phyloP scores from a whole-genome alignment of 2,329 filamentous ascomycete species.

The Ophiostoma piceae region DNA sequence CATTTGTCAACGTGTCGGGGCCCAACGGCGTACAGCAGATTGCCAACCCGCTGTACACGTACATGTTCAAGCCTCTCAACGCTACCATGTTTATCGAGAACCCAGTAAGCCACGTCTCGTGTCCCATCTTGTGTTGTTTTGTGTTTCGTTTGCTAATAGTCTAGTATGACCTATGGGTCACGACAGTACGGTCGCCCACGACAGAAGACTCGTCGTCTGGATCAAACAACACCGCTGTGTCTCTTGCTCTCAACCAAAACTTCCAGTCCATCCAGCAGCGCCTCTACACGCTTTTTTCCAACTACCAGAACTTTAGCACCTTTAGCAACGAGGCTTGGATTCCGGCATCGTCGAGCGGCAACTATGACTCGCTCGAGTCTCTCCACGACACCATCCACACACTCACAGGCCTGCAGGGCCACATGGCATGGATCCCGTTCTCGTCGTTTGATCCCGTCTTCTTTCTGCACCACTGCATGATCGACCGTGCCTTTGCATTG shows the following conservation, averaged over 20 bases:
- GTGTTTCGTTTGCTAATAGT: neutral
- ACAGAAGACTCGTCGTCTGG: slow-evolving; percentile 38
- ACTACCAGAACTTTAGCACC: slow-evolving; percentile 60
- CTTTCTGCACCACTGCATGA: slow-evolving; percentile 69
- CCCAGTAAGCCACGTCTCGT: slow-evolving; percentile 46
- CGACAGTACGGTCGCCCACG: slow-evolving; percentile 55
- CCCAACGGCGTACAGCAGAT: slow-evolving; percentile 53
- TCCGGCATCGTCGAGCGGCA: slow-evolving; percentile 41
- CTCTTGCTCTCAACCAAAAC: slow-evolving; percentile 47
- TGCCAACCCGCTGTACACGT: slow-evolving; percentile 57
- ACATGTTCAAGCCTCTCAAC: slow-evolving; percentile 56
- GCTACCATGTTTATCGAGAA: slow-evolving; percentile 52
- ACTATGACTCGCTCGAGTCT: slow-evolving; percentile 60
- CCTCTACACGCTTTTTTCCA: slow-evolving; percentile 62
- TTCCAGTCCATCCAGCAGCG: slow-evolving; percentile 54
- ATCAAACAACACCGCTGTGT: slow-evolving; percentile 58
- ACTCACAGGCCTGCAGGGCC: slow-evolving; percentile 55
- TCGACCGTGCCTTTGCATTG: slow-evolving; percentile 69
- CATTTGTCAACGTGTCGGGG: slow-evolving; percentile 46
- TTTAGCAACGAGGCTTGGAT: slow-evolving; percentile 66
- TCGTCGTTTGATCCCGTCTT: slow-evolving; percentile 76
- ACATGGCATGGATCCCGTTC: slow-evolving; percentile 65
- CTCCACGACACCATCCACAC: slow-evolving; percentile 61
- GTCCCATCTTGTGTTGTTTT: neutral
- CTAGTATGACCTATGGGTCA: slow-evolving; percentile 54